phyloP scores from a whole-genome alignment of 345 rosid genomes.

The Heritiera littoralis region DNA sequence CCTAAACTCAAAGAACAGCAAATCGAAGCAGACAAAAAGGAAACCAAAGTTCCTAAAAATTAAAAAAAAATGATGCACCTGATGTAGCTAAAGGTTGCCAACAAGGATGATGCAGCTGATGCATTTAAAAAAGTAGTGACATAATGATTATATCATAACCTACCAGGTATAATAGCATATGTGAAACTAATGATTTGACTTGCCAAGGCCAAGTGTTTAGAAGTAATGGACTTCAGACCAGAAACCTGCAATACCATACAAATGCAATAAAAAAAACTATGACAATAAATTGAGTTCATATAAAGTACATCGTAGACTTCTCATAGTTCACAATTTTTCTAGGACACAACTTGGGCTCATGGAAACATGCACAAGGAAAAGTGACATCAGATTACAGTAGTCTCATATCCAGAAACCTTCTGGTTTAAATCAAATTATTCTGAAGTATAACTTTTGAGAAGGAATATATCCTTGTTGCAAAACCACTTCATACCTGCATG shows the following conservation, averaged over 20 bases:
- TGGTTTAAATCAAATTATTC: not conserved
- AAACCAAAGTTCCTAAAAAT: not conserved
- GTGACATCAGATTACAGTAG: not conserved
- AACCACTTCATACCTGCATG: slow-evolving; percentile 69
- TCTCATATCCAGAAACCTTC: slow-evolving; percentile 12
- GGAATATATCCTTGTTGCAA: not conserved
- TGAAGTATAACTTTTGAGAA: not conserved
- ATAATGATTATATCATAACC: slow-evolving; percentile 24
- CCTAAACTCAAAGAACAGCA: not conserved
- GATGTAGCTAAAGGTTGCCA: slow-evolving; percentile 10
- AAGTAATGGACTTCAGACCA: slow-evolving; percentile 93
- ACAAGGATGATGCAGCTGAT: not conserved
- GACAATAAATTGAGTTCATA: not conserved
- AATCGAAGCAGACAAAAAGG: not conserved
- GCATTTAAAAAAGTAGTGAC: not conserved
- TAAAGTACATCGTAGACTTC: not conserved
- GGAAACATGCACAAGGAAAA: not conserved
- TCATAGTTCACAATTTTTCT: not conserved
- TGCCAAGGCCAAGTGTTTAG: slow-evolving; percentile 96
- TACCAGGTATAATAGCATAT: slow-evolving; percentile 91
- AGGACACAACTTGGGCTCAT: not conserved
- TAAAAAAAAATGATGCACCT: not conserved
- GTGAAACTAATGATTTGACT: slow-evolving; percentile 94
- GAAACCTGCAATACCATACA: slow-evolving; percentile 64
- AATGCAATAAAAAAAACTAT: not conserved